These are phyloP conservation scores for Phytophthora melonis DNA, from an alignment of 352 stramenopile genomes.

Conservation along the genomic window DNA sequence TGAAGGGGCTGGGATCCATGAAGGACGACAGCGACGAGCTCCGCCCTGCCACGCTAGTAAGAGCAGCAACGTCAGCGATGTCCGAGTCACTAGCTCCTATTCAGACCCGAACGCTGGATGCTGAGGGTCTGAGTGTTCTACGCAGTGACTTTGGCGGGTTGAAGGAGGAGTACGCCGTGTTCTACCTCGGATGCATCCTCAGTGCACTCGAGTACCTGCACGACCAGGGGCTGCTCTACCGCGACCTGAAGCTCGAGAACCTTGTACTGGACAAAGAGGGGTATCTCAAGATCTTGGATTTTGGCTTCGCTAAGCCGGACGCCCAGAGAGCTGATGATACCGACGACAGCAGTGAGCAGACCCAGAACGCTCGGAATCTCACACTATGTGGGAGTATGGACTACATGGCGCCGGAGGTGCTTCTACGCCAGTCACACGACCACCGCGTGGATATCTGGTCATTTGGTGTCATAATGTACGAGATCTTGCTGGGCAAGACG, in stretches of 20 bases:
- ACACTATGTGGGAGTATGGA: slow-evolving; percentile 85
- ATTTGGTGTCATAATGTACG: slow-evolving; percentile 91
- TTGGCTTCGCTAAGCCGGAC: slow-evolving; percentile 79
- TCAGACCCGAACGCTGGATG: slow-evolving; percentile 20
- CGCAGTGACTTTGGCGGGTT: slow-evolving; percentile 57
- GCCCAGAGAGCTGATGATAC: slow-evolving; percentile 31
- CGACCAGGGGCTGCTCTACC: slow-evolving; percentile 76
- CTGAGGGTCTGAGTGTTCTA: slow-evolving; percentile 27
- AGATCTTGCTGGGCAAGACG: slow-evolving; percentile 85
- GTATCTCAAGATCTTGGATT: slow-evolving; percentile 89
- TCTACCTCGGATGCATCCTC: slow-evolving; percentile 93
- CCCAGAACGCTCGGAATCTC: slow-evolving; percentile 56
- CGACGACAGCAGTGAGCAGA: slow-evolving; percentile 35
- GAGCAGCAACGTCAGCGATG: not conserved
- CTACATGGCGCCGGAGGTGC: slow-evolving; percentile 86
- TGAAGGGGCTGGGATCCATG: slow-evolving; percentile 10
- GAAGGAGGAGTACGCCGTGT: slow-evolving; percentile 71
- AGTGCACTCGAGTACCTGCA: slow-evolving; percentile 84
- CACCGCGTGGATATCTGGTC: slow-evolving; percentile 82
- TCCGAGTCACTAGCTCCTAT: slow-evolving; percentile 5
- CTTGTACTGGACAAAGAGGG: slow-evolving; percentile 87
- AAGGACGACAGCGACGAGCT: slow-evolving; percentile 32
- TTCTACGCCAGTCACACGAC: slow-evolving; percentile 70
- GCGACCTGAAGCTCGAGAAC: slow-evolving; percentile 93
- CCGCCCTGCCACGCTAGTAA: slow-evolving; percentile 20